Evolutionary conservation across 2,329 filamentous ascomycete species (phyloP), one percentile per base, ranked within the genome.

Genomic region (Akanthomyces lecanii): DNA sequence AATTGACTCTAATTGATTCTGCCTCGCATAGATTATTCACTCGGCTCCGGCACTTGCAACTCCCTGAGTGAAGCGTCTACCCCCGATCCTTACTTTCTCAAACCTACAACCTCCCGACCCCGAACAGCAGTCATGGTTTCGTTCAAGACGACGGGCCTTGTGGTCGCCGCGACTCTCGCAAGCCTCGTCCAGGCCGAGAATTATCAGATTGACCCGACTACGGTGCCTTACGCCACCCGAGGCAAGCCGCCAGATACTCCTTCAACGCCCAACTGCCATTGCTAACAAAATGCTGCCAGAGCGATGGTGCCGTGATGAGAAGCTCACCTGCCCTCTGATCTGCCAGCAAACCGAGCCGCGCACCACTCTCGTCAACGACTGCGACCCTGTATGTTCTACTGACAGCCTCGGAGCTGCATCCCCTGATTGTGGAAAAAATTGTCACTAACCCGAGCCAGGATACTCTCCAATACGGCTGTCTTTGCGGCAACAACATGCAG

Each of bases 321-420:
- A 71, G 67, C 79, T 80, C 68, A 81, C 84, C 60, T 93, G 90
- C 77, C 89, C 89, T 14, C 75, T 87, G 67, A 90, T 93, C 75
- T 93, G 90, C 81, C 76, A 85, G 57, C 87, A 92, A 68, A 72
- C 71, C 16, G 74, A 81, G 70, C 74, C 79, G 67, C 71, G 82
- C 73, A 81, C 77, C 51, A 85, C 82, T 36, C 65, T 79, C 51
- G 74, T 79, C 66, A 93, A 94, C 77, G 80, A 80, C 8, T 94
- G 90, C 73, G 82, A 92, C 72, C 70, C 88, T 56, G 85, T 89
- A 82, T 63, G 81, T 63, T 63, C 10, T 11, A 28, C 40, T 25
- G 11, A 10, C 12, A 21, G n/a, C 21, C 30, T 30, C 44, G 30
- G 38, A 14, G 21, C 45, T 28, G 14, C 18, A 25, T 18, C 33